Evolutionary conservation across 495 filamentous ascomycete genomes (phyloP), one percentile per base, ranked within the genome.

Genomic region (Penicillium odoratum): DNA sequence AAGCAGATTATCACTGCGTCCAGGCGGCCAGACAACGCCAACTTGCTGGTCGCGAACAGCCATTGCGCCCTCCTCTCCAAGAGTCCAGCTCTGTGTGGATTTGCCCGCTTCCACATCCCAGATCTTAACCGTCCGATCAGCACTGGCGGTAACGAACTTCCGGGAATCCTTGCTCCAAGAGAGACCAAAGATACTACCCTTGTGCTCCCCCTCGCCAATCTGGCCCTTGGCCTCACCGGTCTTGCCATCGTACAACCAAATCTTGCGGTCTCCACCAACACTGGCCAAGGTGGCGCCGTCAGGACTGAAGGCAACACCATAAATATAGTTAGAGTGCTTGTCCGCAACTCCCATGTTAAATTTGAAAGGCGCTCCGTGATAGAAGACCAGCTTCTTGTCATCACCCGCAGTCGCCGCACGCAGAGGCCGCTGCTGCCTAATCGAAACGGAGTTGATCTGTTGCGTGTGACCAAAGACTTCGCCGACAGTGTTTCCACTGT

Each of bases 181-280:
- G 11, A 98, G 85, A 15, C 86, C 86, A 60, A 97, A 95, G 48
- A 98, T 93, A 60, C 92, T 96, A 6, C 94, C 94, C 9, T 87
- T 93, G 69, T 98, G 94, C 48, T 84, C 85, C 7, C 87, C 90
- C 59, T 92, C 89, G 18, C 90, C 89, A 61, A 98, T 84, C 58
- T 90, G 81, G 49, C 73, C 82, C 54, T 84, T 88, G 7, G 86
- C 77, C 64, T 96, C 93, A 4, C 94, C 94, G 2, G 91, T 93
- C 78, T 94, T 96, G 42, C 95, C 94, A 64, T 96, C 93, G 68
- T 97, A 98, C 3, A 98, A 76, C 78, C 92, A 94, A 53, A 98
- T 96, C 70, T 86, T 84, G 45, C 86, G 81, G 69, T 98, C 94
- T 16, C 87, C 88, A 36, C 94, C 93, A 42, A 97, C 93, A 60